Evolutionary conservation across 805 yeast genomes (phyloP).

Genomic region (Saccharomyces kudriavzevii): DNA sequence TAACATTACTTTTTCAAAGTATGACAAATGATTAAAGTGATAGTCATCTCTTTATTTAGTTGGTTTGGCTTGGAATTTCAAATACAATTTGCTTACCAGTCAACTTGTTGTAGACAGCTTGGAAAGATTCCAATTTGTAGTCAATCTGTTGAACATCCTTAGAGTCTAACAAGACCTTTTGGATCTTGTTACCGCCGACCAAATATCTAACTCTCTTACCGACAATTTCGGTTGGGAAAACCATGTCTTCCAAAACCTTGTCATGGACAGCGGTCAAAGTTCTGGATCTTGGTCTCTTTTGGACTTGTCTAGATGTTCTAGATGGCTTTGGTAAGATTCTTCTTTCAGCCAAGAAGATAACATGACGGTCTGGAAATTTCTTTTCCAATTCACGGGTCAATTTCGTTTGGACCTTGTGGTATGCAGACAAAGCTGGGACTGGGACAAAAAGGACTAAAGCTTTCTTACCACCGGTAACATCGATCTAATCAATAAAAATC

Average conservation of each 20-base stretch:
- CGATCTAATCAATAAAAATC: constrained; percentile 42
- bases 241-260: constrained; percentile 96
- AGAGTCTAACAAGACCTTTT: constrained; percentile 94
- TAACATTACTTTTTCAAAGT: background rate
- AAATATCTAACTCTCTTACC: constrained; percentile 99
- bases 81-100: constrained; percentile 99
- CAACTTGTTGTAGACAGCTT: constrained; percentile 94
- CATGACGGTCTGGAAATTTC: constrained; percentile 99
- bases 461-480: constrained; percentile 96
- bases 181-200: constrained; percentile 97
- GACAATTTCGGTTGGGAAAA: constrained; percentile 97
- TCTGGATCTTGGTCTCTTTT: constrained; percentile 99
- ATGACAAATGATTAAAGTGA: background rate
- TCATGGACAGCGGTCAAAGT: constrained; percentile 98
- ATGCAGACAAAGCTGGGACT: constrained; percentile 82
- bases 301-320: constrained; percentile 85
- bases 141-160: constrained; percentile 95
- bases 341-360: constrained; percentile 98
- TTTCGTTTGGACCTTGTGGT: constrained; percentile 96
- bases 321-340: constrained; percentile 99
- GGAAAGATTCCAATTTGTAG: constrained; percentile 99
- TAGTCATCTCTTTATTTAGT: constrained; percentile 17
- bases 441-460: constrained; percentile 98
- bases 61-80: constrained; percentile 64
- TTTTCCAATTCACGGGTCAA: constrained; percentile 99